These are phyloP conservation scores for Effrenium voratum DNA, from an alignment of 73 alveolate species.

Conservation along the genomic window DNA sequence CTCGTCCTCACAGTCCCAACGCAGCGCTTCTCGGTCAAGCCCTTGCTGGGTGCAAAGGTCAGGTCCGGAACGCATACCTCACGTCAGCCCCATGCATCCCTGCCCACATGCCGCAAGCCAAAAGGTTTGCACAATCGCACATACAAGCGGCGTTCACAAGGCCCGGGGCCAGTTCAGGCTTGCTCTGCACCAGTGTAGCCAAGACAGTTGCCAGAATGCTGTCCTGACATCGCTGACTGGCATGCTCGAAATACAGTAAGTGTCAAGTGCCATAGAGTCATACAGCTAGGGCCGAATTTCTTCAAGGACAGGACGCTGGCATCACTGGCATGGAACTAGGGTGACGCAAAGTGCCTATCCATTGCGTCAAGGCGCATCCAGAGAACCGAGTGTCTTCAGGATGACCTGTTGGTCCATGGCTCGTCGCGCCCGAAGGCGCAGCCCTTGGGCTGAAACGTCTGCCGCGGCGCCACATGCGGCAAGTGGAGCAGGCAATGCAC, in stretches of 20 bases:
- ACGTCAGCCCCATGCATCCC: too few species aligned
- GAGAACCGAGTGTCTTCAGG: constrained; percentile 52
- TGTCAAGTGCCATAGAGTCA: too few species aligned
- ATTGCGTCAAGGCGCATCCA: constrained; percentile 39
- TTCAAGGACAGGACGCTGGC: too few species aligned
- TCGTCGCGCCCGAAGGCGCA: constrained; percentile 58
- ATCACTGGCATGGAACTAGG: too few species aligned
- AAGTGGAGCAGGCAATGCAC: too few species aligned
- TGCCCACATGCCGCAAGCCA: too few species aligned
- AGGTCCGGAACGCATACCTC: constrained; percentile 90
- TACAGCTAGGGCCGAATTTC: too few species aligned
- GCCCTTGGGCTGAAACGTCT: constrained; percentile 58
- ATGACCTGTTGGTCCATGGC: constrained; percentile 80
- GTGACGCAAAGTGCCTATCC: neutral
- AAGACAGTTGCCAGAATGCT: constrained; percentile 77
- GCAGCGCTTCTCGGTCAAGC: constrained; percentile 93
- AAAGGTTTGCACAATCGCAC: too few species aligned
- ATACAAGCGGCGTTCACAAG: constrained; percentile 47
- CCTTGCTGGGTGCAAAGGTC: constrained; percentile 93
- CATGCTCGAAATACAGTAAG: too few species aligned
- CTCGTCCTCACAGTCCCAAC: constrained; percentile 46
- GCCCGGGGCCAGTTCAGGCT: constrained; percentile 86
- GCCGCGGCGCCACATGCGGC: too few species aligned
- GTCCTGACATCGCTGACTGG: too few species aligned
- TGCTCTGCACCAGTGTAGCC: constrained; percentile 70